Evolutionary conservation across 306 rosid genomes (phyloP).

Genomic region (Dryas drummondii): DNA sequence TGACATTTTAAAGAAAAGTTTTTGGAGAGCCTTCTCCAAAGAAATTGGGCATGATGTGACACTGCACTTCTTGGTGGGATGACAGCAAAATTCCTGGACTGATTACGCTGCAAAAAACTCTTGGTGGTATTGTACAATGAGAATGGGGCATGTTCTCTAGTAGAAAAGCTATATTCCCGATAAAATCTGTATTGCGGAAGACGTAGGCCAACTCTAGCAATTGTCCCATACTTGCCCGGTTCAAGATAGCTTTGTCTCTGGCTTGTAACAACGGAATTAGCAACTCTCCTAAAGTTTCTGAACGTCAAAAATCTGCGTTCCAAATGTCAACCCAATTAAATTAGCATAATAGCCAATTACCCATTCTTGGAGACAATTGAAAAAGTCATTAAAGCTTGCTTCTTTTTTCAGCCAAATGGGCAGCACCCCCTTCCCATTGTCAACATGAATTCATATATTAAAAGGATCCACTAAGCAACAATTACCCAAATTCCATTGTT

Average conservation of each 20-base stretch:
- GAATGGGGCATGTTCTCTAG: slow-evolving; percentile 39
- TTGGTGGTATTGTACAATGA: slow-evolving; percentile 40
- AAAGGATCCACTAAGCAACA: background rate
- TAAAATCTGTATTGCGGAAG: slow-evolving; percentile 49
- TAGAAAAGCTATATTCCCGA: slow-evolving; percentile 38
- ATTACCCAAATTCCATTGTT: background rate
- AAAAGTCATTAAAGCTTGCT: background rate
- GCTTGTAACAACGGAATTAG: slow-evolving; percentile 38
- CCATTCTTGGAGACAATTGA: background rate
- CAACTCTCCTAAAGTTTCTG: slow-evolving; percentile 47
- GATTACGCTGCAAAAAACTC: slow-evolving; percentile 26
- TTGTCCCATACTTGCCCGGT: slow-evolving; percentile 49
- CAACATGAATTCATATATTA: background rate
- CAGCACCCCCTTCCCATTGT: background rate
- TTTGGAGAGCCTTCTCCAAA: slow-evolving; percentile 63
- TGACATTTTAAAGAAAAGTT: slow-evolving; percentile 45
- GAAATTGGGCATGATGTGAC: slow-evolving; percentile 52
- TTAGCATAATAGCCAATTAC: slow-evolving; percentile 9
- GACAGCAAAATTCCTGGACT: slow-evolving; percentile 43
- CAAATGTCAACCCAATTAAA: slow-evolving; percentile 20
- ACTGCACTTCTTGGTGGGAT: slow-evolving; percentile 43
- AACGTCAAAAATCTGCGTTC: slow-evolving; percentile 75
- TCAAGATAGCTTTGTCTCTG: slow-evolving; percentile 37
- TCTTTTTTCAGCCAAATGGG: background rate
- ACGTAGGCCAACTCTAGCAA: slow-evolving; percentile 43